Conservation (phyloP, 768 basidiomycete genomes). For the Lyophyllum semitale region DNA sequence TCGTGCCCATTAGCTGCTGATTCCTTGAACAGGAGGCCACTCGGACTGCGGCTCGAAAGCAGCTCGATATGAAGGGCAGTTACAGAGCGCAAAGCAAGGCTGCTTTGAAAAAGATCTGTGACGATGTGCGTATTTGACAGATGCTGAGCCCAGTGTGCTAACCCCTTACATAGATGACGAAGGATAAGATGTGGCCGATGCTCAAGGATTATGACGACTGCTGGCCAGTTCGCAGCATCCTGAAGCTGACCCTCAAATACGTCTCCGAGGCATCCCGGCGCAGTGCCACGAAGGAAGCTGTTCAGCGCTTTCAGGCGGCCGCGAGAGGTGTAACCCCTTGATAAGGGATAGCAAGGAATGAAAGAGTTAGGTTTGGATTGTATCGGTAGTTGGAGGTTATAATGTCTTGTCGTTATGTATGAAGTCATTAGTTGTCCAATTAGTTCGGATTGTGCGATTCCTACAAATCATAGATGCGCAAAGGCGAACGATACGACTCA, state of each 20-base stretch:
- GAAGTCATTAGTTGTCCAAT: no score
- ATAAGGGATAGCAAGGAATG: no score
- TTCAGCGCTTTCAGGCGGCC: background rate
- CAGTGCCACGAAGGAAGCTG: background rate
- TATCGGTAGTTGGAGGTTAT: no score
- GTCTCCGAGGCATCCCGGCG: background rate
- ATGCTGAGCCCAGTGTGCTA: background rate
- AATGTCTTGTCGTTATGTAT: no score
- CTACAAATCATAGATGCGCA: no score
- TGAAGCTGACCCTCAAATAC: slow-evolving; percentile 13
- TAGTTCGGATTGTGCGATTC: no score
- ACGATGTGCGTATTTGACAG: background rate
- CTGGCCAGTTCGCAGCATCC: slow-evolving; percentile 13
- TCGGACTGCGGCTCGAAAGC: background rate
- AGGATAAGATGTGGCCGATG: slow-evolving; percentile 6
- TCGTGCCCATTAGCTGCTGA: background rate
- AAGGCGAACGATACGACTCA: no score
- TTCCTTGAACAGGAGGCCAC: slow-evolving; percentile 1
- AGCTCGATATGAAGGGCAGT: slow-evolving; percentile 3
- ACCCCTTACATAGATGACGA: slow-evolving; percentile 12
- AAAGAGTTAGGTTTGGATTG: no score
- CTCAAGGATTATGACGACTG: slow-evolving; percentile 6
- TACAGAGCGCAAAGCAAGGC: background rate
- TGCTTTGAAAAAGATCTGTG: slow-evolving; percentile 2
- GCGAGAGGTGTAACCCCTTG: no score